A percentile compares a stretch with the other conserved stretches of the same genome.
Evolutionary conservation across 1,284 basidiomycete genomes (phyloP).

Genomic region (Melampsora larici-populina): DNA sequence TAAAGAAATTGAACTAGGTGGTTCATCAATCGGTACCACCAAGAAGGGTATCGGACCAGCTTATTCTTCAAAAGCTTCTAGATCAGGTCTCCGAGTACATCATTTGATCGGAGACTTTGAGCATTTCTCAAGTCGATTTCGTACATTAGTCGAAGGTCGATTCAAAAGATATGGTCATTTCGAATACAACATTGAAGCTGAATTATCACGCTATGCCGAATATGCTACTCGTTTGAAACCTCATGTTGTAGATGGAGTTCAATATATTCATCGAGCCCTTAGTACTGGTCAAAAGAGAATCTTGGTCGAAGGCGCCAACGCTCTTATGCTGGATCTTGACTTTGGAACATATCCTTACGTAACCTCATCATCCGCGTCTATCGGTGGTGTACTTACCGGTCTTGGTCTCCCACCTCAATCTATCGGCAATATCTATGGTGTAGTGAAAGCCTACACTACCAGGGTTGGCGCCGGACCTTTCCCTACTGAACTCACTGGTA

Average conservation of each 20-base stretch:
- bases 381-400: conserved; percentile 55
- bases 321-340: conserved; percentile 55
- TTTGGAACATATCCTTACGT: conserved; percentile 55
- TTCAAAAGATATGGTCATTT: conserved; percentile 56
- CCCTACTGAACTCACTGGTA: conserved; percentile 54
- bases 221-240: conserved; percentile 54
- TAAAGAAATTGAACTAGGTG: conserved; percentile 55
- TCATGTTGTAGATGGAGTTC: conserved; percentile 54
- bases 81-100: conserved; percentile 54
- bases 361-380: conserved; percentile 53
- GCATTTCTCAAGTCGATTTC: conserved; percentile 53
- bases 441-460: conserved; percentile 55
- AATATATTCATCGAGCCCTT: conserved; percentile 54
- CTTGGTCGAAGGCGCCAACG: conserved; percentile 55
- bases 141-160: conserved; percentile 53
- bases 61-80: conserved; percentile 55
- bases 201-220: conserved; percentile 53
- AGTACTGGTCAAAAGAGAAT: conserved; percentile 50
- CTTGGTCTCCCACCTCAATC: conserved; percentile 53
- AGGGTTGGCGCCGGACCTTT: conserved; percentile 54
- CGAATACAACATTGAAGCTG: conserved; percentile 54
- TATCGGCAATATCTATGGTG: conserved; percentile 53
- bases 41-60: conserved; percentile 55
- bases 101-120: conserved; percentile 53
- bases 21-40: conserved; percentile 53